A percentile compares a stretch with the other conserved stretches of the same genome.
phyloP scores from a whole-genome alignment of 768 basidiomycete genomes.

The Dictyophora rubrovolvata region DNA sequence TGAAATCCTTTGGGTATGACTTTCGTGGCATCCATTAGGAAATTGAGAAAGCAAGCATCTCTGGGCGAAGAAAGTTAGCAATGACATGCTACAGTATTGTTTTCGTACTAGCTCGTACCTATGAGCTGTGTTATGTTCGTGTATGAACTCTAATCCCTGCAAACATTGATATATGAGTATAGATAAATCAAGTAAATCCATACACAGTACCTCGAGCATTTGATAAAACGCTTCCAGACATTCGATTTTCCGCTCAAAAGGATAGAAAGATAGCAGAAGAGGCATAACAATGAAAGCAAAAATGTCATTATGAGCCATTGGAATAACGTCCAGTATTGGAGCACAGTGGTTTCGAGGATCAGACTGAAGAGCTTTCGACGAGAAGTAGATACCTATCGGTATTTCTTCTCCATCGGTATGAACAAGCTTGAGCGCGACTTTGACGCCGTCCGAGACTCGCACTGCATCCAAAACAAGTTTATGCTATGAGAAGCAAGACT shows the following conservation, averaged over 20 bases:
- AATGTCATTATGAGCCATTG: neutral
- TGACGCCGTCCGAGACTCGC: neutral
- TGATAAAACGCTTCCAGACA: neutral
- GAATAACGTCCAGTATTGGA: neutral
- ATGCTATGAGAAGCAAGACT: too few species aligned
- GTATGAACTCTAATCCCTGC: neutral
- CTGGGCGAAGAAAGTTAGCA: too few species aligned
- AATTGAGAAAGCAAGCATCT: constrained; percentile 10
- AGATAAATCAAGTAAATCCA: too few species aligned
- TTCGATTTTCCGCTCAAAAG: constrained; percentile 18
- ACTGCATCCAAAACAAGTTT: constrained; percentile 1
- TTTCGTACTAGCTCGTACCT: too few species aligned
- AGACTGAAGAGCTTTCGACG: neutral
- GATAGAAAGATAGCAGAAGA: constrained; percentile 10
- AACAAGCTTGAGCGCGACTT: constrained; percentile 18
- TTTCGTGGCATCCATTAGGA: constrained; percentile 14
- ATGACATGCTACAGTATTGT: too few species aligned
- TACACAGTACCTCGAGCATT: neutral
- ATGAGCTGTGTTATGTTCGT: neutral
- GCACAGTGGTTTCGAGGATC: neutral
- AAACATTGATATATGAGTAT: too few species aligned
- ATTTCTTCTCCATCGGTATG: neutral
- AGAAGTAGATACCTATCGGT: neutral
- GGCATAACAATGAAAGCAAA: neutral
- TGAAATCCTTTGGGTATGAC: constrained; percentile 10